A percentile compares a stretch with the other conserved stretches of the same genome.
phyloP scores from a whole-genome alignment of 2,329 filamentous ascomycete genomes.

The Dactylella cylindrospora region DNA sequence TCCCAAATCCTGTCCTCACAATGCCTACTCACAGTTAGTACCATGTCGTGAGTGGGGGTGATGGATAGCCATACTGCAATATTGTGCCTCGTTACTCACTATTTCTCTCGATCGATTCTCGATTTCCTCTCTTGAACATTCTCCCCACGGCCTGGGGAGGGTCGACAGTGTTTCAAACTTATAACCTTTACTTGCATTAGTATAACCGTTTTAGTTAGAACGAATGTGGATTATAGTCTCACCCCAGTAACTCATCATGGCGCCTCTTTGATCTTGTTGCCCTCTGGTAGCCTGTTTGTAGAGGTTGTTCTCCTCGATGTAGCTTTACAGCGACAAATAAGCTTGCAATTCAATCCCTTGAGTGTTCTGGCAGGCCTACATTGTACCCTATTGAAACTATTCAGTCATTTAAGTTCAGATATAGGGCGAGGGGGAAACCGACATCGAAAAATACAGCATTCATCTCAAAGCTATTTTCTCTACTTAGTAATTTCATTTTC shows the following conservation, averaged over 20 bases:
- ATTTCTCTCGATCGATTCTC: constrained; percentile 69
- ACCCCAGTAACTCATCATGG: constrained; percentile 94
- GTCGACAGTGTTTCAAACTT: constrained; percentile 91
- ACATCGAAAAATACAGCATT: constrained; percentile 90
- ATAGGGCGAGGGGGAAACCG: constrained; percentile 51
- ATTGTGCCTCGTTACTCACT: constrained; percentile 89
- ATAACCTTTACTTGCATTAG: constrained; percentile 65
- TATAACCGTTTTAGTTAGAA: too few species aligned
- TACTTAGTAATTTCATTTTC: constrained; percentile 14
- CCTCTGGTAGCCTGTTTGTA: constrained; percentile 66
- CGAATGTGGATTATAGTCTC: too few species aligned
- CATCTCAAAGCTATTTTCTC: constrained; percentile 79
- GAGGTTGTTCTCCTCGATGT: constrained; percentile 85
- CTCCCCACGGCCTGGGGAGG: constrained; percentile 71
- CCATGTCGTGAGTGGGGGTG: background rate
- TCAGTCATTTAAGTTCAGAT: constrained; percentile 29
- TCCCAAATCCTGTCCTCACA: constrained; percentile 82
- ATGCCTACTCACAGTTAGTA: constrained; percentile 54
- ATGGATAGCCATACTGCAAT: constrained; percentile 66
- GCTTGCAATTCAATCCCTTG: background rate
- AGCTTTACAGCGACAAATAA: constrained; percentile 58
- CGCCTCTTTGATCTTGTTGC: constrained; percentile 63
- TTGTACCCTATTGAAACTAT: constrained; percentile 56
- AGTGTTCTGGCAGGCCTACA: constrained; percentile 57
- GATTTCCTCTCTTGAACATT: constrained; percentile 73